phyloP scores from a whole-genome alignment of 306 rosid species.

The Notholithocarpus densiflorus region DNA sequence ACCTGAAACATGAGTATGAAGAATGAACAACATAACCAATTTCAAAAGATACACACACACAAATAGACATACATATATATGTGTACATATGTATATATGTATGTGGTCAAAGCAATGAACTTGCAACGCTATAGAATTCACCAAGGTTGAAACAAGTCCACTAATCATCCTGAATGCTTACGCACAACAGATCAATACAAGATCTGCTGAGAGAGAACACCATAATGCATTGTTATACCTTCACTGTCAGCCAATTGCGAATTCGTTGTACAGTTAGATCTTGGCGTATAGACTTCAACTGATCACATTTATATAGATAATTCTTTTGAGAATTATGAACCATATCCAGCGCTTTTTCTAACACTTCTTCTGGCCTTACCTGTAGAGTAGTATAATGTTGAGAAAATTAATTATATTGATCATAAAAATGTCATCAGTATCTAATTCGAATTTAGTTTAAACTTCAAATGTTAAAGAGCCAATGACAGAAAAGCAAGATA shows the following conservation, averaged over 20 bases:
- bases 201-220: neutral
- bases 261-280: constrained; percentile 96
- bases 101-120: neutral
- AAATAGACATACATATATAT: neutral
- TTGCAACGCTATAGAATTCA: neutral
- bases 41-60: neutral
- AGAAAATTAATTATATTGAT: neutral
- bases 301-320: constrained; percentile 93
- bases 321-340: constrained; percentile 85
- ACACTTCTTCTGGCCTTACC: constrained; percentile 99
- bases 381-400: constrained; percentile 29
- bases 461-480: neutral
- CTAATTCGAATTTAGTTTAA: neutral
- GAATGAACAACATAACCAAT: neutral
- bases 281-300: constrained; percentile 96
- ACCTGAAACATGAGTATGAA: constrained; percentile 51
- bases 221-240: constrained; percentile 53
- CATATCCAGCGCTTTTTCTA: constrained; percentile 80
- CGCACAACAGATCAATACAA: neutral
- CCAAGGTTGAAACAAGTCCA: neutral
- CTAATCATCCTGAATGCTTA: neutral
- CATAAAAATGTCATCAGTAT: neutral
- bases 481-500: neutral
- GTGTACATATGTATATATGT: too few relatives aligned
- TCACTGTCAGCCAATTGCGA: constrained; percentile 80